phyloP scores from a whole-genome alignment of 2,329 filamentous ascomycete species.

The Exophiala sp. region DNA sequence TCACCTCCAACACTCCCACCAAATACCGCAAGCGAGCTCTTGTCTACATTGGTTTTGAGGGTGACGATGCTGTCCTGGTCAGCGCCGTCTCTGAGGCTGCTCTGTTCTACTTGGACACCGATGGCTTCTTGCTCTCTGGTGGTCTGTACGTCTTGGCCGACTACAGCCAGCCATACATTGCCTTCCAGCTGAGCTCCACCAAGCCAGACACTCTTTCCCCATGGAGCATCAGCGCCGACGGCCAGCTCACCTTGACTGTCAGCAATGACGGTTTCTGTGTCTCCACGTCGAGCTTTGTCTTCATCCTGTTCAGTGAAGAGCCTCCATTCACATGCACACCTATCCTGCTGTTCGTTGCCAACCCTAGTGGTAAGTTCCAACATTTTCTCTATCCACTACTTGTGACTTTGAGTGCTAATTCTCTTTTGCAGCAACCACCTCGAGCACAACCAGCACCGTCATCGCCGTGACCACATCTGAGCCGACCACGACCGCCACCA shows the following conservation, averaged over 20 bases:
- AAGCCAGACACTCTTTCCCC: neutral
- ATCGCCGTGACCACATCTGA: neutral
- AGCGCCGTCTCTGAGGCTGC: conserved; percentile 11
- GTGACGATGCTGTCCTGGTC: conserved; percentile 9
- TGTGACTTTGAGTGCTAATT: no score
- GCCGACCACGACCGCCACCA: conserved; percentile 5
- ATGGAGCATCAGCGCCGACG: conserved; percentile 5
- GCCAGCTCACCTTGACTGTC: neutral
- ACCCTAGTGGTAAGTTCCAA: neutral
- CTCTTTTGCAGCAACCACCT: neutral
- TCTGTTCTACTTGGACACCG: conserved; percentile 14
- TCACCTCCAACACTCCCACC: conserved; percentile 6
- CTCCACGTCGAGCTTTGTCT: conserved; percentile 3
- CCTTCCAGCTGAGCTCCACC: conserved; percentile 9
- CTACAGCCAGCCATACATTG: conserved; percentile 11
- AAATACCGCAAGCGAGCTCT: conserved; percentile 20
- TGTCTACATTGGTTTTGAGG: conserved; percentile 18
- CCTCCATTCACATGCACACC: conserved; percentile 12
- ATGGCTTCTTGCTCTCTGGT: conserved; percentile 12
- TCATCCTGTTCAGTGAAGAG: conserved; percentile 6
- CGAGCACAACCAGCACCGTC: neutral
- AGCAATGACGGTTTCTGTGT: conserved; percentile 11
- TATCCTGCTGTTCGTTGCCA: conserved; percentile 1
- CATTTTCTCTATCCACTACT: no score
- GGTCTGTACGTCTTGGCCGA: conserved; percentile 12